A percentile compares a stretch with the other conserved stretches of the same genome.
phyloP scores from a whole-genome alignment of 768 basidiomycete genomes.

The Mycena albidolilacea region DNA sequence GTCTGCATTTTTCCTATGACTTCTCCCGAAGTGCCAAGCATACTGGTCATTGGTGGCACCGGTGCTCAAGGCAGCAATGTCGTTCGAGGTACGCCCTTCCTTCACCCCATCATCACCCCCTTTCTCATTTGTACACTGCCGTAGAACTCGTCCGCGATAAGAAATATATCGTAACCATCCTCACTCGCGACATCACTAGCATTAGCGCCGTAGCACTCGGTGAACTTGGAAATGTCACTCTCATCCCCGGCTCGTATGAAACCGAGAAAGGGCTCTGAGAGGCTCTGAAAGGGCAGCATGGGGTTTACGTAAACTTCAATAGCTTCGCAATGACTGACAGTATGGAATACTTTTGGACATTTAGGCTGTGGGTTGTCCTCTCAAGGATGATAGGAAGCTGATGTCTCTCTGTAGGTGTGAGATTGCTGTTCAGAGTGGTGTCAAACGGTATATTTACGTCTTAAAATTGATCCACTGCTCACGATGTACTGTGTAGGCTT shows the following conservation, averaged over 20 bases:
- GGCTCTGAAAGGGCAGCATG: conserved; percentile 12
- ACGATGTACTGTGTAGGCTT: neutral
- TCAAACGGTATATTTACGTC: conserved; percentile 16
- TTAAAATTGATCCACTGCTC: conserved; percentile 1
- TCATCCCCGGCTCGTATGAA: conserved; percentile 10
- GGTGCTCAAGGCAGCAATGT: conserved; percentile 9
- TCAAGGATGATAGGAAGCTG: conserved; percentile 6
- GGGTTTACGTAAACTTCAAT: conserved; percentile 15
- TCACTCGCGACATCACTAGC: conserved; percentile 1
- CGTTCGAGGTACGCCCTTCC: conserved; percentile 4
- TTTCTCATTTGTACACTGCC: neutral
- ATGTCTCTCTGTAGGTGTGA: conserved; percentile 7
- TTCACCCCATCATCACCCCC: neutral
- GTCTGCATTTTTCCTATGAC: neutral
- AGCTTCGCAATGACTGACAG: conserved; percentile 13
- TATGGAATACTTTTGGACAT: conserved; percentile 17
- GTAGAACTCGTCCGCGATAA: conserved; percentile 10
- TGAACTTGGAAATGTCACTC: conserved; percentile 9
- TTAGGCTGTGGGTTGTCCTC: conserved; percentile 12
- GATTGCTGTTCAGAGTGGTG: conserved; percentile 12
- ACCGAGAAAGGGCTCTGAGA: conserved; percentile 13
- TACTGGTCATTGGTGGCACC: conserved; percentile 12
- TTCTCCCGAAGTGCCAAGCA: conserved; percentile 6
- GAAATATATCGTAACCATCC: conserved; percentile 9
- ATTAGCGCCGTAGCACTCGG: conserved; percentile 1